Percentiles rank a stretch among this genome's conserved stretches.
phyloP scores from a whole-genome alignment of 2,329 filamentous ascomycete genomes.

The Gyromitra esculenta region DNA sequence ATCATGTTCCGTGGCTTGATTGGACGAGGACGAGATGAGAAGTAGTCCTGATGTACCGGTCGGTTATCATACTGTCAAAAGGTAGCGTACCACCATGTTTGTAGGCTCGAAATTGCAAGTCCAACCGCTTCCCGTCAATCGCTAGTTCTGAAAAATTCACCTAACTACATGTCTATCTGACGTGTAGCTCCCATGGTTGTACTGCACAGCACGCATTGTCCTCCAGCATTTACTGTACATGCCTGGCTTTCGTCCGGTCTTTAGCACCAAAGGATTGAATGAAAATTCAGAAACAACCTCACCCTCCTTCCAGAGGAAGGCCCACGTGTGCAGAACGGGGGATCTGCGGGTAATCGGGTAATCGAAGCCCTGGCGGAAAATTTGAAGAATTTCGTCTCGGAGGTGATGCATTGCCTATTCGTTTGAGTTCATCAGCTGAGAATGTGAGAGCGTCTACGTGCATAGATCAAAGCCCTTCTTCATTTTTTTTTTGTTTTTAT shows the following conservation, averaged over 20 bases:
- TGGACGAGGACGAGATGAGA: slow-evolving; percentile 44
- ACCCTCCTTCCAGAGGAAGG: slow-evolving; percentile 5
- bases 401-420: slow-evolving; percentile 21
- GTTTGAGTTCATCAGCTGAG: slow-evolving; percentile 22
- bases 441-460: background rate
- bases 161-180: slow-evolving; percentile 22
- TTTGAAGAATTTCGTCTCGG: slow-evolving; percentile 22
- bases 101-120: slow-evolving; percentile 42
- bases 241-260: slow-evolving; percentile 39
- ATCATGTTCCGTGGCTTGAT: slow-evolving; percentile 25
- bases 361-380: slow-evolving; percentile 29
- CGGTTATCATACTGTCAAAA: slow-evolving; percentile 37
- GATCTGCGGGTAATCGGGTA: slow-evolving; percentile 49
- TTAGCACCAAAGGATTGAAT: slow-evolving; percentile 27
- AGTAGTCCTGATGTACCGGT: slow-evolving; percentile 32
- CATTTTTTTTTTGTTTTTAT: background rate
- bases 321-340: slow-evolving; percentile 45
- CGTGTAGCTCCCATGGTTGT: slow-evolving; percentile 1
- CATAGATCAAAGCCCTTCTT: background rate
- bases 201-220: slow-evolving; percentile 24
- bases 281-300: slow-evolving; percentile 25
- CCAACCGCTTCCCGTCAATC: slow-evolving; percentile 31
- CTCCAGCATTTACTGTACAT: background rate
- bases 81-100: slow-evolving; percentile 26
- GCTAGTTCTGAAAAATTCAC: slow-evolving; percentile 17